Conservation (phyloP, 495 filamentous ascomycete species). For the Penicillium samsonianum region DNA sequence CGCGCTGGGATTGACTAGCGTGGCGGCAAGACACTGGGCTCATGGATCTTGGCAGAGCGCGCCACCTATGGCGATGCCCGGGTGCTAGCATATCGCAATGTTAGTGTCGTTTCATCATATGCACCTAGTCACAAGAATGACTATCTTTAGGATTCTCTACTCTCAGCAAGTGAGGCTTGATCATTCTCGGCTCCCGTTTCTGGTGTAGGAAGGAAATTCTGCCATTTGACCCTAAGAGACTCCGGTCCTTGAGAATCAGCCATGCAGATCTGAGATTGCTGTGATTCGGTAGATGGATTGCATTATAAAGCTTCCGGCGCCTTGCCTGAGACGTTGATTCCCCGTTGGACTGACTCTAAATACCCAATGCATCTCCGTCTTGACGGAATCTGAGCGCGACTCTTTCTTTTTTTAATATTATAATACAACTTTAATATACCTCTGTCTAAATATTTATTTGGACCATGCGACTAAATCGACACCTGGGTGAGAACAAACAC, state of each 20-base stretch:
- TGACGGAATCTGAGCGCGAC: background rate
- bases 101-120: constrained; percentile 1
- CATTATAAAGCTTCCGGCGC: too few relatives aligned
- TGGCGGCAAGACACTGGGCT: background rate
- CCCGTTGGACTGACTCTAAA: background rate
- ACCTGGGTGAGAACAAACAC: background rate
- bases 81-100: background rate
- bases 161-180: too few relatives aligned
- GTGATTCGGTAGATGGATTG: too few relatives aligned
- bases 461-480: background rate
- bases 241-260: too few relatives aligned
- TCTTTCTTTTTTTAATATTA: background rate
- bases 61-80: background rate
- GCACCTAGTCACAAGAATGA: background rate
- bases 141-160: background rate
- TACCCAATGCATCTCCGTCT: background rate
- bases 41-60: background rate
- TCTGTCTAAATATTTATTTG: too few relatives aligned
- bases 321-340: too few relatives aligned
- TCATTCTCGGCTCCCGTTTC: too few relatives aligned
- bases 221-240: too few relatives aligned
- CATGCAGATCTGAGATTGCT: too few relatives aligned
- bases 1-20: constrained; percentile 3
- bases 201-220: too few relatives aligned
- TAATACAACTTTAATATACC: background rate